These are phyloP conservation scores for Botrytis deweyae DNA, from an alignment of 2,329 filamentous ascomycete species.

Conservation along the genomic window DNA sequence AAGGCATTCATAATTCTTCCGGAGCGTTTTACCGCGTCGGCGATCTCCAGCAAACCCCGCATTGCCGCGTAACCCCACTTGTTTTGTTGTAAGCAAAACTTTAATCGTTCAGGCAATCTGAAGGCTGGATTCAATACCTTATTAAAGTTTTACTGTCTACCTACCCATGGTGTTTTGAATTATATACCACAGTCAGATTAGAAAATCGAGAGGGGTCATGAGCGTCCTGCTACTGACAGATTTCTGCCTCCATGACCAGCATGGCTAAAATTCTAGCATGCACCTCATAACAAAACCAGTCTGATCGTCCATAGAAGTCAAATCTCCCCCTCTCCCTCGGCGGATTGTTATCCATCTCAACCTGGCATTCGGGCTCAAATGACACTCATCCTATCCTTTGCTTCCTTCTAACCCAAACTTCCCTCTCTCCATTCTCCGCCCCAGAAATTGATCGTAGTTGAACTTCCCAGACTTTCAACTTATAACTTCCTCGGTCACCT, in stretches of 20 bases:
- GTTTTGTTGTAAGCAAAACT: not conserved
- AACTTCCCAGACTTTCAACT: conserved; percentile 62
- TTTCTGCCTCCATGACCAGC: not conserved
- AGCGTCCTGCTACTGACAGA: not conserved
- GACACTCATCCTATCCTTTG: conserved; percentile 28
- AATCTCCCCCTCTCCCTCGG: not conserved
- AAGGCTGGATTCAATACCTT: not conserved
- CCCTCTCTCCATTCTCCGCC: conserved; percentile 21
- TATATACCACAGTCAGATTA: not conserved
- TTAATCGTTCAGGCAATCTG: not conserved
- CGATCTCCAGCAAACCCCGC: not conserved
- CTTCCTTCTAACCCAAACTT: conserved; percentile 31
- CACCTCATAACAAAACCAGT: not conserved
- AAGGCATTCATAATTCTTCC: not conserved
- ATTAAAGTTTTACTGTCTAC: not conserved
- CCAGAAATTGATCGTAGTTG: conserved; percentile 46
- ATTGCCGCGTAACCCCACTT: not conserved
- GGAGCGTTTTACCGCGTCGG: not conserved
- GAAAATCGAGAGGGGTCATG: not conserved
- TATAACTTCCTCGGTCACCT: conserved; percentile 62
- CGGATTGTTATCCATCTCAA: not conserved
- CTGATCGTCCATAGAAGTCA: not conserved
- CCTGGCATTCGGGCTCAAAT: conserved; percentile 12
- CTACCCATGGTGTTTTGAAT: not conserved
- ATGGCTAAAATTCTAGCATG: not conserved